Base-by-base conservation (phyloP, 2,329 filamentous ascomycete genomes). In the Talaromyces funiculosus region DNA sequence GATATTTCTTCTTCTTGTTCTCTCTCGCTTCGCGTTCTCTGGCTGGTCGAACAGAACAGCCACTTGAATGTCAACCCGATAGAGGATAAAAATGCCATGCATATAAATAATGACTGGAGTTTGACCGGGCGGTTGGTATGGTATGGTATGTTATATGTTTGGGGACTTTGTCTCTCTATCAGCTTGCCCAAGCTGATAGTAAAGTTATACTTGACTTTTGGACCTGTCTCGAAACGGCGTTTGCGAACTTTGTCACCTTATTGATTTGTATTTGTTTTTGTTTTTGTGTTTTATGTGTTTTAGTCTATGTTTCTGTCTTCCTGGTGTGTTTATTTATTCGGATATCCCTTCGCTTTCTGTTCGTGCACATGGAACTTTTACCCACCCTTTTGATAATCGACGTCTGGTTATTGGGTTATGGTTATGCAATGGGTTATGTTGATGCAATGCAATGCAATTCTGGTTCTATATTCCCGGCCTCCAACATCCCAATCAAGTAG, bases 281-380 rank as follows among this genome's bases (percentile, higher is more conserved):
- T 65, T 64, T 51, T 53, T 57, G n/a, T n/a, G n/a, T n/a, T n/a
- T n/a, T n/a, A n/a, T n/a, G n/a, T 47, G 24, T 51, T 54, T 59
- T 45, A 22, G 29, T 56, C 45, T 56, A 53, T 24, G 5, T 61
- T 58, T 20, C 40, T 51, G 37, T 62, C 64, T 64, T 64, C 51
- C 60, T 65, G 64, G 57, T 53, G 29, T 54, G 53, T 57, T 45
- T 60, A 20, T 54, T 26, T 53, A 57, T 62, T 59, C 64, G 45
- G 62, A 63, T 63, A 63, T 63, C 62, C 61, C 55, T 59, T 65
- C 64, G 63, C 60, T 70, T 64, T 64, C 63, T 67, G 57, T 62
- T 63, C 53, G 53, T 68, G 57, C 31, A 59, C 45, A 59, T 59
- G 51, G 22, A 51, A n/a, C 42, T 42, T 24, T 31, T 24, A 22